Evolutionary conservation across 2,329 filamentous ascomycete species (phyloP), one percentile per base, ranked within the genome.

Genomic region (Neopestalotiopsis sp.): DNA sequence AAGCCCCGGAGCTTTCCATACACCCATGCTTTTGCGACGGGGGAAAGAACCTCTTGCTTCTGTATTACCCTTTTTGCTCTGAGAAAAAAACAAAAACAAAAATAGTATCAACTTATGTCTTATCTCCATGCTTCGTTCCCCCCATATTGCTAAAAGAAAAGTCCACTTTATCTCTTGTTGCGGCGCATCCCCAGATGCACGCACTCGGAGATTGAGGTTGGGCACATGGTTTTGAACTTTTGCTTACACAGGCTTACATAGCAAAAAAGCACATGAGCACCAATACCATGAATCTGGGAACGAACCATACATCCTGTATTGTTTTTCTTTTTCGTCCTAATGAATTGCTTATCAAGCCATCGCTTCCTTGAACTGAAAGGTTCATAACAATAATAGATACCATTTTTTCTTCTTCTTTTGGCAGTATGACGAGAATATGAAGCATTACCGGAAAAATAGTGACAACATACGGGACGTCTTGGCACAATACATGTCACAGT

Each of bases 401-500:
- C 34, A 28, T 28, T 28, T 1, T 28, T 28, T 24, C 24, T 28
- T 28, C 24, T 28, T 28, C 24, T 28, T 17, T 53, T n/a, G 9
- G 45, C 9, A 7, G 45, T 53, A n/a, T 14, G 5, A 53, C 45
- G 9, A 9, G 45, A 53, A 17, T 53, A 53, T 20, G 20, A 1
- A 9, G 17, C 5, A n/a, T n/a, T 53, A 5, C 45, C 45, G 45
- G 45, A 24, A 53, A 2, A 53, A n/a, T 53, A 53, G 45, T 17
- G 20, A 24, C 17, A 53, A 20, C n/a, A 53, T 53, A 10, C 5
- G 45, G 45, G 45, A 24, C 24, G 17, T 6, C 45, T 53, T 53
- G 45, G 45, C 45, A 53, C 45, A 53, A 53, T n/a, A 53, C 45
- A 53, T 53, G 45, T 53, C 45, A 20, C 45, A 53, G 45, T 53